These are phyloP conservation scores for Puccinia horiana DNA, from an alignment of 1,284 basidiomycete species.

Conservation along the genomic window DNA sequence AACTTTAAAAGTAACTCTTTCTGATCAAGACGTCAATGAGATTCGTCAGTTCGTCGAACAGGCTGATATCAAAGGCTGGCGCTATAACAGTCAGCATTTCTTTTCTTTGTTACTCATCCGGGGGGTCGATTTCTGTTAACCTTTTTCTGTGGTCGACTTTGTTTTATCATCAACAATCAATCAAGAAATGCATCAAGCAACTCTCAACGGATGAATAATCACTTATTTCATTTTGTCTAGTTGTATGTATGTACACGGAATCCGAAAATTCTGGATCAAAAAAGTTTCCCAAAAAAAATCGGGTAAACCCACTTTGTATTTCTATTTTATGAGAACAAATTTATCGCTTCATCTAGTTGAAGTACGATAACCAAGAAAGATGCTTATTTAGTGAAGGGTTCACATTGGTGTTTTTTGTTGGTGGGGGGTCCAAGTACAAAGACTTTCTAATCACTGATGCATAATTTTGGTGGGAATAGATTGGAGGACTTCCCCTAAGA, in stretches of 20 bases:
- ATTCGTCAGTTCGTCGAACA: constrained; percentile 7
- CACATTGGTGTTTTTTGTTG: no score
- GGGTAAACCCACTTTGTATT: no score
- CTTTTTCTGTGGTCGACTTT: not conserved
- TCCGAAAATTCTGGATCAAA: not conserved
- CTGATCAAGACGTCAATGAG: constrained; percentile 1
- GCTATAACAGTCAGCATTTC: constrained; percentile 28
- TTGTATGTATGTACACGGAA: not conserved
- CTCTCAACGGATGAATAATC: not conserved
- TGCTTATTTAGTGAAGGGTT: no score
- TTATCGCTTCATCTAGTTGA: no score
- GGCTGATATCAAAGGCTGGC: constrained; percentile 34
- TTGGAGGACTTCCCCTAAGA: no score
- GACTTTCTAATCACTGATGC: no score
- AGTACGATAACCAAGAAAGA: no score
- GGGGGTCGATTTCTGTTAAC: not conserved
- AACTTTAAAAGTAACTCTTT: constrained; percentile 12
- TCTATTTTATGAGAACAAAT: no score
- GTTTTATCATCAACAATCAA: not conserved
- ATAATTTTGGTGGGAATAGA: no score
- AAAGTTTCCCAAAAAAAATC: no score
- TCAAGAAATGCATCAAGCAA: not conserved
- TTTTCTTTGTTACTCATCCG: not conserved
- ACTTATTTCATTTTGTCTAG: no score
- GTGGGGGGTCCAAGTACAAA: no score